These are phyloP conservation scores for Neurospora sp. DNA, from an alignment of 495 filamentous ascomycete species.

Conservation along the genomic window DNA sequence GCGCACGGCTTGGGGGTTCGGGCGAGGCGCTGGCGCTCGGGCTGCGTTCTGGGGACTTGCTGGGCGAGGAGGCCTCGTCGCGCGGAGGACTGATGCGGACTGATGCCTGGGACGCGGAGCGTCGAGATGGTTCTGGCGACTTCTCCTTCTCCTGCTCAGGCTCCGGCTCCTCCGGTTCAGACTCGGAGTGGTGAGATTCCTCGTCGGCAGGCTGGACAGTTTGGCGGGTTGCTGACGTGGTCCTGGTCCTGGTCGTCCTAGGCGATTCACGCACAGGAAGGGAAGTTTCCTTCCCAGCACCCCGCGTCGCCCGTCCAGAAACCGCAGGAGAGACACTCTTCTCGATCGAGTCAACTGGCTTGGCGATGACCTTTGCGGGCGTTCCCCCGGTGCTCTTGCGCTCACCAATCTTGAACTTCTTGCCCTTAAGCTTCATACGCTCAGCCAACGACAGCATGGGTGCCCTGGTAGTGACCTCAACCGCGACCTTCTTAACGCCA, in stretches of 20 bases:
- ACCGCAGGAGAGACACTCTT: slow-evolving; percentile 1
- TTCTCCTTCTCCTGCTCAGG: not conserved
- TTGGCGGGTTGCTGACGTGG: not conserved
- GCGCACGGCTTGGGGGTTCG: too few species aligned
- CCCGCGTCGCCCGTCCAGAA: not conserved
- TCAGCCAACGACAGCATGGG: slow-evolving; percentile 36
- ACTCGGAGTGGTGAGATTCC: not conserved
- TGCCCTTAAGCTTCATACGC: slow-evolving; percentile 33
- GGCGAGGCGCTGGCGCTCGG: not conserved
- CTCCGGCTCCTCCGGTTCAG: not conserved
- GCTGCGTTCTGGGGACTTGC: not conserved
- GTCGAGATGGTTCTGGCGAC: not conserved
- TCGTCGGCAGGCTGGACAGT: slow-evolving; percentile 1
- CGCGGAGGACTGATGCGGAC: not conserved
- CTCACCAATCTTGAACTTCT: slow-evolving; percentile 32
- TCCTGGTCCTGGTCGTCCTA: slow-evolving; percentile 1
- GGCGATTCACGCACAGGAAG: slow-evolving; percentile 4
- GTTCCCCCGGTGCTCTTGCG: slow-evolving; percentile 12
- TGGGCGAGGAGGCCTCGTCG: not conserved
- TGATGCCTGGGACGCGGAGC: not conserved
- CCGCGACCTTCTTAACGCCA: not conserved
- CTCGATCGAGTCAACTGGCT: slow-evolving; percentile 7
- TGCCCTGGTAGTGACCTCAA: slow-evolving; percentile 4
- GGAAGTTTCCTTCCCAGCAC: not conserved
- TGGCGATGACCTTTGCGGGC: slow-evolving; percentile 2